Conservation (phyloP, 768 basidiomycete species). For the Boletus subparvulus region DNA sequence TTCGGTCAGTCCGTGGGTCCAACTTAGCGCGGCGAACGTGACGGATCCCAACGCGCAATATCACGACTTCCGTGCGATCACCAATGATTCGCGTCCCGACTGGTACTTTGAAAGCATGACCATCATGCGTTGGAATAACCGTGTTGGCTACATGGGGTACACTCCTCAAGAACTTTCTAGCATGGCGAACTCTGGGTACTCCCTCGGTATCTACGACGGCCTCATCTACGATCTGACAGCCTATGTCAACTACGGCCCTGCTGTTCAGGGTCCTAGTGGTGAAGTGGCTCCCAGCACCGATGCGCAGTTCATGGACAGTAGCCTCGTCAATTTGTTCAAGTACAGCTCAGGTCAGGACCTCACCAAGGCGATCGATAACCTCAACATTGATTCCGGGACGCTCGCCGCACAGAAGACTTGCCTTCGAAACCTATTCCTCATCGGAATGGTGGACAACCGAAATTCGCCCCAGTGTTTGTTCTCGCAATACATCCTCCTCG, state of each 20-base stretch:
- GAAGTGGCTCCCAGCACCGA: constrained; percentile 44
- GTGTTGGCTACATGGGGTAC: constrained; percentile 86
- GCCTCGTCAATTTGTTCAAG: constrained; percentile 74
- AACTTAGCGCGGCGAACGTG: constrained; percentile 67
- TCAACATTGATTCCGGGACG: constrained; percentile 58
- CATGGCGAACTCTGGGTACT: constrained; percentile 59
- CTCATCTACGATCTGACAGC: constrained; percentile 84
- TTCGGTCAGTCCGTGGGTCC: constrained; percentile 79
- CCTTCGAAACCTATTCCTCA: constrained; percentile 87
- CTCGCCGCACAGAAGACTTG: constrained; percentile 80
- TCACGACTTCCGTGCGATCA: constrained; percentile 92
- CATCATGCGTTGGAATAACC: constrained; percentile 83
- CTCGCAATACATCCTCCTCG: constrained; percentile 87
- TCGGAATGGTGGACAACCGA: constrained; percentile 91
- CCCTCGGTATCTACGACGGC: constrained; percentile 84
- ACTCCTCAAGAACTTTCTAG: constrained; percentile 72
- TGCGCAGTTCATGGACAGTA: constrained; percentile 68
- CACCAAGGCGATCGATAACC: constrained; percentile 66
- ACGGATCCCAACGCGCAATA: constrained; percentile 77
- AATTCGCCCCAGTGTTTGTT: constrained; percentile 91
- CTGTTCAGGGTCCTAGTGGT: constrained; percentile 48
- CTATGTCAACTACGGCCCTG: constrained; percentile 74
- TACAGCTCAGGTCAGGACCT: constrained; percentile 74
- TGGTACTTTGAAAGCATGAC: constrained; percentile 99
- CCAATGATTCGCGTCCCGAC: constrained; percentile 89